These are phyloP conservation scores for Apiospora saccharicola DNA, from an alignment of 2,329 filamentous ascomycete species.

Conservation along the genomic window DNA sequence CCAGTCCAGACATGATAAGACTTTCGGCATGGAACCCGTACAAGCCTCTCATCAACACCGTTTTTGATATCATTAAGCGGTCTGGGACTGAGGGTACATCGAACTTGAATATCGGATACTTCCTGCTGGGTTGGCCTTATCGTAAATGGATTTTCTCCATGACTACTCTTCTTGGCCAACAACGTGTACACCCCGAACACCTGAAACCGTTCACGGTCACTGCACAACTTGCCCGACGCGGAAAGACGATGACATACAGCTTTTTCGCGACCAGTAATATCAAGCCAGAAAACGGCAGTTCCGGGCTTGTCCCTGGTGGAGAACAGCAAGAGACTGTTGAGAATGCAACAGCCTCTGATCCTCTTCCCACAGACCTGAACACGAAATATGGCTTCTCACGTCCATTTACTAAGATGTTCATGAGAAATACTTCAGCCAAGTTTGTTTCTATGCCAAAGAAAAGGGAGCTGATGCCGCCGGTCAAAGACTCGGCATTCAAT, in stretches of 20 bases:
- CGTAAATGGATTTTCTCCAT: constrained; percentile 45
- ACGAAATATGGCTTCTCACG: constrained; percentile 16
- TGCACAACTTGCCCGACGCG: constrained; percentile 46
- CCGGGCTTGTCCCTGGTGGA: background rate
- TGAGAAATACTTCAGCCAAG: background rate
- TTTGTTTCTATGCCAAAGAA: constrained; percentile 1
- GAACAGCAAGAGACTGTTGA: background rate
- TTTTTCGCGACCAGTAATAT: constrained; percentile 40
- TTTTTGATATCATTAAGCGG: constrained; percentile 45
- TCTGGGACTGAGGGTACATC: constrained; percentile 41
- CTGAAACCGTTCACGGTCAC: constrained; percentile 49
- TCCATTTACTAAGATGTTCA: background rate
- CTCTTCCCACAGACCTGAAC: constrained; percentile 9
- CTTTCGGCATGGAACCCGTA: constrained; percentile 42
- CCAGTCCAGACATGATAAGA: constrained; percentile 31
- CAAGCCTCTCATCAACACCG: constrained; percentile 42
- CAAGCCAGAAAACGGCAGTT: constrained; percentile 11
- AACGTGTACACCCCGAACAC: constrained; percentile 48
- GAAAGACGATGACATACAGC: constrained; percentile 52
- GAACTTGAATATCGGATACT: constrained; percentile 41
- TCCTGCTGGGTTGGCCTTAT: constrained; percentile 42
- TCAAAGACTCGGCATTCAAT: background rate
- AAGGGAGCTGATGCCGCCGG: background rate
- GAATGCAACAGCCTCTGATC: background rate
- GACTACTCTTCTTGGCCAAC: constrained; percentile 43